Base-by-base conservation (phyloP, 306 rosid species). In the Vigna unguiculata region DNA sequence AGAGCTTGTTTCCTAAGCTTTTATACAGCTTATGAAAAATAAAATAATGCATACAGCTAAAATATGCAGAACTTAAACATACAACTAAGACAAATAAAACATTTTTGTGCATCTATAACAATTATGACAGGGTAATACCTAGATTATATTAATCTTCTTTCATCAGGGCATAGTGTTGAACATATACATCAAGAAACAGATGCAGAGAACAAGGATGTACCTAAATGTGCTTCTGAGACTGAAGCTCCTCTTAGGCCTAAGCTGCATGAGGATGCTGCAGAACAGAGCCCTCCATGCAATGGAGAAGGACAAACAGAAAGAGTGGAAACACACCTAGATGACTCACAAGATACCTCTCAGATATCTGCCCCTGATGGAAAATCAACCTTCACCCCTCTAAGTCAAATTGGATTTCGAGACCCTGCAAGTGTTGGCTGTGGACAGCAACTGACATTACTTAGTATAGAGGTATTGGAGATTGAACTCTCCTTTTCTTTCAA, bases 361-460 rank as follows among this genome's bases (percentile, higher is more conserved):
- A 90, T 94, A 83, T 94, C 97, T 38, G 96, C 89, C 57, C 95
- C 95, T 73, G 90, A 70, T 71, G 78, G 85, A 77, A 94, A 78
- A 83, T 86, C 95, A 53, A 85, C 77, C 68, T 78, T 73, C 61
- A 92, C 98, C 77, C 93, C 96, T 66, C 89, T 92, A 9, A 91
- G 97, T 86, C 98, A 94, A 88, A 90, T 73, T 85, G 98, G 98
- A 38, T 90, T 91, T 85, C 82, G 65, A 11, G 98, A 92, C 75
- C 96, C 98, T 65, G 96, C 98, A 51, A 94, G 93, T 69, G 69
- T 80, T 84, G 97, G 97, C 45, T 60, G 76, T 69, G 95, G 97
- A 63, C 97, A 94, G 71, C 97, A 94, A 83, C 81, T 94, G 85
- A 84, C 93, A 15, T 76, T 91, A 85, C 84, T 94, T 76, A 91